Evolutionary conservation across 768 basidiomycete species (phyloP), one percentile per base, ranked within the genome.

Genomic region (Leccinellum rugosiceps): DNA sequence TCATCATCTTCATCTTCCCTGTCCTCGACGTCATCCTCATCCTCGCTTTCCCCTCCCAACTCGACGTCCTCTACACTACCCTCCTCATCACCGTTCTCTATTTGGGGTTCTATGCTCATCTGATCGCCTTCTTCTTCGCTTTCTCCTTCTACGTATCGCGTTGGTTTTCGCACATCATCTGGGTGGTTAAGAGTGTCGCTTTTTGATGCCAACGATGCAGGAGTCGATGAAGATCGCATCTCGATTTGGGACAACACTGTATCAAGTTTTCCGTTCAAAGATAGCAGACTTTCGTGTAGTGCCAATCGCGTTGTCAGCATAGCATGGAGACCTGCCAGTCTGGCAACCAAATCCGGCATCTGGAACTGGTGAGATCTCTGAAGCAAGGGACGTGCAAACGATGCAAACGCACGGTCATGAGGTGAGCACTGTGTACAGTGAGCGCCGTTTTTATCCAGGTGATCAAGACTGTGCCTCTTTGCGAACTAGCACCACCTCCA

Each of bases 181-280:
- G 70, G 58, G 56, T 71, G 73, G 19, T 68, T 55, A 17, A 71
- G 59, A 59, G 76, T 77, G 30, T 72, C 72, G 54, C 74, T 75
- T 48, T 73, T 78, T 15, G 78, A 73, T 15, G 77, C 72, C 47
- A 85, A 68, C 5, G 82, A 77, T 3, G 84, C 79, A 21, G 87
- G 88, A 11, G 83, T 83, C 14, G 79, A 76, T n/a, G 89, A 84
- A 28, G 90, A 84, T 21, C 95, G 84, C 75, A 94, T 81, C 69
- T 95, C 91, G 55, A 98, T 90, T 69, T 98, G 97, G 0, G 93
- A 89, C 50, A 98, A 80, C 23, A 97, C 92, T 78, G 94, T 90
- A 68, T 98, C 96, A 28, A 98, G 79, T 56, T 93, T 85, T 26
- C 97, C 97, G 58, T 86, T 90, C 43, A 99, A 78, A 2, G 90